A percentile compares a stretch with the other conserved stretches of the same genome.
Conservation (phyloP, 2,329 filamentous ascomycete species). For the Dactylellina parvicollis region DNA sequence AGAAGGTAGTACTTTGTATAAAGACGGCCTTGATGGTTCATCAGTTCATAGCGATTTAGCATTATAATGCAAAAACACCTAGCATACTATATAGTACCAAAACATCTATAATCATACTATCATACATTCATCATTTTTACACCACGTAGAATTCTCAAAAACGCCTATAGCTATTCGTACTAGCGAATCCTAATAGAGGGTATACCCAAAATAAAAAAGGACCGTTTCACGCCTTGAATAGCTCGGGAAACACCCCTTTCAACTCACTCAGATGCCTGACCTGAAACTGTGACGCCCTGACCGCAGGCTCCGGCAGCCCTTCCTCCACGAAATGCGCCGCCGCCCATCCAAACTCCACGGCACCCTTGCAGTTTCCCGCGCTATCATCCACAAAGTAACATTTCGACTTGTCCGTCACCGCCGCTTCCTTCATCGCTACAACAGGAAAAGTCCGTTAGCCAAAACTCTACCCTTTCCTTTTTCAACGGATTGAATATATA, state of each 20-base stretch:
- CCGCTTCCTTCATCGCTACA: constrained; percentile 81
- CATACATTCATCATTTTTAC: background rate
- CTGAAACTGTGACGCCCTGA: constrained; percentile 76
- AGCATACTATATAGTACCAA: background rate
- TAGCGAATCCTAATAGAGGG: background rate
- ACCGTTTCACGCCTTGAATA: constrained; percentile 72
- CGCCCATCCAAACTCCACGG: constrained; percentile 84
- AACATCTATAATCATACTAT: background rate
- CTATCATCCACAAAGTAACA: constrained; percentile 98
- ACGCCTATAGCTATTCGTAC: background rate
- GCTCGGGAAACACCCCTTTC: constrained; percentile 78
- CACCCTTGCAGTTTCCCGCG: constrained; percentile 79
- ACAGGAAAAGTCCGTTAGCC: background rate
- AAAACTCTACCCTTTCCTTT: too few relatives aligned
- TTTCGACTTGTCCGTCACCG: constrained; percentile 72
- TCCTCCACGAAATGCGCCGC: constrained; percentile 86
- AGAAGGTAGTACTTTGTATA: background rate
- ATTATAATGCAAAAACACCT: background rate
- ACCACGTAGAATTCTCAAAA: constrained; percentile 3
- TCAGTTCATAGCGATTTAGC: background rate
- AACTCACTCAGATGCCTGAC: constrained; percentile 81
- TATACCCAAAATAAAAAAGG: background rate
- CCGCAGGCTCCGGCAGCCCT: constrained; percentile 70
- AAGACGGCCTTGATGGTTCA: background rate
- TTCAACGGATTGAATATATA: background rate